Base-by-base conservation (phyloP, 371 early-diverging fungal genomes). In the Mortierella sp. region DNA sequence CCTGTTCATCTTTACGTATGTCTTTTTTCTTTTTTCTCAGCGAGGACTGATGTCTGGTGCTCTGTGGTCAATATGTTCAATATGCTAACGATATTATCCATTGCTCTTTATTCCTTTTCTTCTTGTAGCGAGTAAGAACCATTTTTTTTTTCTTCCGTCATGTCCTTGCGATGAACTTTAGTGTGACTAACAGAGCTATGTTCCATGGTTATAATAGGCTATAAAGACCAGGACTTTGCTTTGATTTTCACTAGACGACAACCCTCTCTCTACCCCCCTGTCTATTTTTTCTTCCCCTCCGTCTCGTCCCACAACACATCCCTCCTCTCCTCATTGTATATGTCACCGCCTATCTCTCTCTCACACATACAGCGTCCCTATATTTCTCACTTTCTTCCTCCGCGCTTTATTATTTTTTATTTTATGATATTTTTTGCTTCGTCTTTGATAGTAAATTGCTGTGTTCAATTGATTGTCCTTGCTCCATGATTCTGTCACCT, bases 1-100 rank as follows among this genome's bases (percentile, higher is more conserved):
- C 78, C 87, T 97, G 58, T 98, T 99, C 79, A 91, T 98, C 71
- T 99, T 99, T 81, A 87, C 92, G 84, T 86, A 83, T 82, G 70
- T 69, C 1, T 14, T 44, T 19, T 21, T 3, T 19, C 44, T 69
- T 19, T 14, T 14, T 44, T 21, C 1, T 39, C 39, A 11, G 39
- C 39, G 17, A 39, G 5, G 44, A 21, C 8, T 17, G 3, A 8
- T 44, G 14, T 8, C 15, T 44, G 9, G 14, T 8, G 8, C 19
- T 17, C 21, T 19, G 19, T 21, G 17, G 7, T 7, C 21, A 19
- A 0, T 8, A 44, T 19, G 17, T 43, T 43, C 44, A n/a, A 15
- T n/a, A 8, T 9, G 15, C 19, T 21, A 14, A 44, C 2, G 7
- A n/a, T 44, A 19, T 21, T 44, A 19, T n/a, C 7, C n/a, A 21